Base-by-base conservation (phyloP, 768 basidiomycete species). In the Cystobasidium onofrii region DNA sequence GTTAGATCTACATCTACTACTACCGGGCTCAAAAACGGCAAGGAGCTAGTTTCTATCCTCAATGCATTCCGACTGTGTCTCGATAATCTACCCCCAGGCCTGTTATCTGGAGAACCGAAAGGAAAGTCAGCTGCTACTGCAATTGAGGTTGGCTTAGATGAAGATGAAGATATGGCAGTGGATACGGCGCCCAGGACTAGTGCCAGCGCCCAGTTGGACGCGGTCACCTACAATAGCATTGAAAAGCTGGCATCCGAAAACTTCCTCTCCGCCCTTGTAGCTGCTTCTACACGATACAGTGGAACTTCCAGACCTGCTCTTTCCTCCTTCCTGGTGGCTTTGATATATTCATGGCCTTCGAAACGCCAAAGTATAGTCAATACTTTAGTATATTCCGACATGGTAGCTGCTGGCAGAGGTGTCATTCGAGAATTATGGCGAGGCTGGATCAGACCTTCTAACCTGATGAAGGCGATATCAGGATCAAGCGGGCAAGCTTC, bases 341-440 rank as follows among this genome's bases (percentile, higher is more conserved):
- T 75, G 18, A 67, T 75, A 9, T 36, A 55, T 20, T 43, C 57
- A 9, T 63, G 73, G 55, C 39, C 74, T 31, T 23, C n/a, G 18
- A n/a, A 31, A 29, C 27, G 70, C 25, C 71, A 75, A 39, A 55
- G 62, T 18, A 66, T 75, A 29, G 39, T 75, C 55, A 72, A 74
- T 41, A 64, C 69, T 15, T 63, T 75, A 1, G 54, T 75, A 20
- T 75, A 75, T 36, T 44, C 66, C 13, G 44, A 43, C n/a, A 46
- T 54, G 27, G 74, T 60, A 1, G 55, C 36, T 10, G 39, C 85
- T 1, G 85, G 87, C 0, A 86, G 85, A 0, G 86, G 88, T 0
- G 81, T 93, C 7, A 84, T 93, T 3, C 85, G 89, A 55, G 89
- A 91, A 79, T 81, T 93, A 34, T 94, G 88, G 79, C 83, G 90